These are phyloP conservation scores for Fusarium sp. DNA, from an alignment of 2,329 filamentous ascomycete species.

Conservation along the genomic window DNA sequence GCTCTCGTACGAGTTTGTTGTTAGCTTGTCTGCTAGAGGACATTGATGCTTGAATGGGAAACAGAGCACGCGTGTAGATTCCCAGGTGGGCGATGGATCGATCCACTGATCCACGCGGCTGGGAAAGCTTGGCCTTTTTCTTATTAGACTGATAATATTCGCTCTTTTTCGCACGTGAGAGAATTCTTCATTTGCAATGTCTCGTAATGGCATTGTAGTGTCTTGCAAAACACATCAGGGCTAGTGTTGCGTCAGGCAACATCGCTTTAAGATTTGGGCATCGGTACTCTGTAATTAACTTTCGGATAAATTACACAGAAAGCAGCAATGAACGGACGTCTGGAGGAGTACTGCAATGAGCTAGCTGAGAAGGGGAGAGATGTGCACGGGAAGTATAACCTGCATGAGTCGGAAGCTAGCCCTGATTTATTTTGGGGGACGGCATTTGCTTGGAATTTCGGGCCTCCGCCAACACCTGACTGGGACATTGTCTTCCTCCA, in stretches of 20 bases:
- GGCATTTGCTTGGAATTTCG: not conserved
- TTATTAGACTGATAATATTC: not conserved
- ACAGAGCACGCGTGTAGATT: conserved; percentile 6
- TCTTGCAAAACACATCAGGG: no score
- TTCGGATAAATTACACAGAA: not conserved
- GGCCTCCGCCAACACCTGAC: not conserved
- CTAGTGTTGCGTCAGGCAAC: no score
- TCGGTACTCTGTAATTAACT: not conserved
- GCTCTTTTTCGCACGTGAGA: not conserved
- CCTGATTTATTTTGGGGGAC: not conserved
- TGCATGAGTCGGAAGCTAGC: not conserved
- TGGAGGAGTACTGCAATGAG: not conserved
- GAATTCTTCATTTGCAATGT: not conserved
- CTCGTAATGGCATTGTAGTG: no score
- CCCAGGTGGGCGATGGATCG: not conserved
- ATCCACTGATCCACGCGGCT: not conserved
- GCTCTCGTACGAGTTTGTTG: not conserved
- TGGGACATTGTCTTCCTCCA: fast-evolving
- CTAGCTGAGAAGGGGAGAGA: not conserved
- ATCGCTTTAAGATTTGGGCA: no score
- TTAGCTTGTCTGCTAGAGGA: not conserved
- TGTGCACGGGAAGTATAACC: not conserved
- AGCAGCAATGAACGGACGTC: no score
- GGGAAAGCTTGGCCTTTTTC: not conserved
- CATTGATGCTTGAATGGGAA: conserved; percentile 4